Evolutionary conservation across 371 early-diverging fungal genomes (phyloP).

Genomic region (Apophysomyces variabilis): DNA sequence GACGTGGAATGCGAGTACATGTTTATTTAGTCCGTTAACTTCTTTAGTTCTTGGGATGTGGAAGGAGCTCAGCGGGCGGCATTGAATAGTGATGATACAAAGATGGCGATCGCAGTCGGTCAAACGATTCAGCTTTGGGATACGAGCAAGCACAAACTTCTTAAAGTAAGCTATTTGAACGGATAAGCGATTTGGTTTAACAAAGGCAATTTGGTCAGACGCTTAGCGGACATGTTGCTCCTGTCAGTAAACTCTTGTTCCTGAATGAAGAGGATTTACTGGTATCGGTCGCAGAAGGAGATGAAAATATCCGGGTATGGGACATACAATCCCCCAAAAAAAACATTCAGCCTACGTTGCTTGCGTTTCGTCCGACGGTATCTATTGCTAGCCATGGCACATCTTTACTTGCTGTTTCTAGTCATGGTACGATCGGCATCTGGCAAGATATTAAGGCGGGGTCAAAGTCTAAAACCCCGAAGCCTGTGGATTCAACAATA

Average conservation of each 20-base stretch:
- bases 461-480: conserved; percentile 17
- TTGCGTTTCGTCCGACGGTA: conserved; percentile 25
- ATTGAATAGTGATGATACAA: conserved; percentile 50
- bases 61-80: conserved; percentile 31
- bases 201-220: conserved; percentile 17
- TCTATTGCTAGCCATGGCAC: conserved; percentile 57
- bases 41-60: conserved; percentile 5
- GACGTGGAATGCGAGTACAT: too few species aligned
- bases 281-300: conserved; percentile 64
- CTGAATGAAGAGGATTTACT: conserved; percentile 45
- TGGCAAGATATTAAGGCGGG: conserved; percentile 53
- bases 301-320: conserved; percentile 70
- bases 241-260: conserved; percentile 49
- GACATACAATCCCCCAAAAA: conserved; percentile 38
- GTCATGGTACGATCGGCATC: conserved; percentile 58
- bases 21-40: too few species aligned
- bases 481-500: conserved; percentile 41
- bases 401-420: conserved; percentile 58
- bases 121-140: conserved; percentile 61
- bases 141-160: conserved; percentile 36
- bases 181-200: background rate
- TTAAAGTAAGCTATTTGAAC: conserved; percentile 21
- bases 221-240: conserved; percentile 67
- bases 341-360: conserved; percentile 34
- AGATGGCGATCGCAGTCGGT: conserved; percentile 49